Evolutionary conservation across 352 stramenopile genomes (phyloP), one percentile per base, ranked within the genome.

Genomic region (Phytophthora litchii): DNA sequence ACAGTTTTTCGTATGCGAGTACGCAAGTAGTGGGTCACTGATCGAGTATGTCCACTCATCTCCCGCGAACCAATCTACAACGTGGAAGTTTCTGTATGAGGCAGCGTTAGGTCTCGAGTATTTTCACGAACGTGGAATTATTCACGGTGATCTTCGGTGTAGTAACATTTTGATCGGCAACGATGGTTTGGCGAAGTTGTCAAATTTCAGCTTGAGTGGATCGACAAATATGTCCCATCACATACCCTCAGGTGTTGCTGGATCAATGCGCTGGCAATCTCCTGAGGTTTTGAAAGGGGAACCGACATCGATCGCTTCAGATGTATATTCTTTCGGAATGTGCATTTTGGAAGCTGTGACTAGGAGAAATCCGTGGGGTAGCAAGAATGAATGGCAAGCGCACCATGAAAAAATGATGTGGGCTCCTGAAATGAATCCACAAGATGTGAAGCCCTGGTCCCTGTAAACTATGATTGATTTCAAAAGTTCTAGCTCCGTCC

Each of bases 301-400:
- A 0, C 13, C 11, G 4, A 34, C 54, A 11, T 60, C 54, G 1
- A 19, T 20, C 16, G 12, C 12, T 14, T 61, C 62, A 4, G 23
- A 27, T 27, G 23, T 27, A 27, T 27, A 27, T 27, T 27, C 23
- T 5, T 27, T 27, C 5, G 23, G 62, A 19, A 62, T 71, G 62
- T 67, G 55, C 32, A 66, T 71, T 46, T 20, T 71, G 16, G 55
- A 71, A 51, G 50, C 62, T 10, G 25, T 41, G 32, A 62, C 55
- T 0, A 27, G 23, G 1, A 17, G 43, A 7, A 16, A 16, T 3
- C 52, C 59, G 16, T 63, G 45, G 52, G 4, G 19, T 10, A 3
- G 40, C 32, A 0, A 4, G 1, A 34, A 40, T 14, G 3, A 42
- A 4, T n/a, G 9, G 11, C 17, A 29, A 12, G 8, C 17, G 7